Conservation (phyloP, 2,329 filamentous ascomycete genomes). For the Emmonsia crescens region DNA sequence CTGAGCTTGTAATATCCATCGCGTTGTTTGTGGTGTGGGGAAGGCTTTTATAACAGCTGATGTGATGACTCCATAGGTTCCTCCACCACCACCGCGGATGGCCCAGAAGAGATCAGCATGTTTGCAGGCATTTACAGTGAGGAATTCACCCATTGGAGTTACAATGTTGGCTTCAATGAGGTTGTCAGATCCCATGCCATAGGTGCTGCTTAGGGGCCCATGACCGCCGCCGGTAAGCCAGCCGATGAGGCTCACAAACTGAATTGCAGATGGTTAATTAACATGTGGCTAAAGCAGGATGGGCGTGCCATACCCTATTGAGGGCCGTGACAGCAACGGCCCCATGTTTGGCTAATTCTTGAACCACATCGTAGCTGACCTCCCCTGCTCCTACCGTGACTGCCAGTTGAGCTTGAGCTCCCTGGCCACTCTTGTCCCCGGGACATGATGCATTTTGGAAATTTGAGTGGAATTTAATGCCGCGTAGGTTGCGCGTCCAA, state of each 20-base stretch:
- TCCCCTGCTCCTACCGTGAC: not conserved
- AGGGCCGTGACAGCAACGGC: not conserved
- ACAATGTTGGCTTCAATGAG: conserved; percentile 39
- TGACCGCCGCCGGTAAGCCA: conserved; percentile 36
- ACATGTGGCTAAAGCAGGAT: not conserved
- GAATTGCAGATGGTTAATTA: not conserved
- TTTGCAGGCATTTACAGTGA: conserved; percentile 32
- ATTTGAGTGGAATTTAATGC: not conserved
- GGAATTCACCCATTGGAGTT: conserved; percentile 34
- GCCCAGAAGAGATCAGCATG: conserved; percentile 41
- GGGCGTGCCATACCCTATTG: not conserved
- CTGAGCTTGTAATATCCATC: not conserved
- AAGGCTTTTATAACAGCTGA: not conserved
- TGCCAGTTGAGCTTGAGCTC: not conserved
- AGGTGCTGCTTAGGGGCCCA: conserved; percentile 40
- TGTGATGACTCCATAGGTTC: conserved; percentile 44
- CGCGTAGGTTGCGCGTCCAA: not conserved
- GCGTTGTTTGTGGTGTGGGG: not conserved
- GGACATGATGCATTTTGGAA: not conserved
- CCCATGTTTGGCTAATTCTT: not conserved
- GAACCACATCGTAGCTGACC: not conserved
- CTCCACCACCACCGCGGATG: conserved; percentile 37
- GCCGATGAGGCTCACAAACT: not conserved
- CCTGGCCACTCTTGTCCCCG: not conserved
- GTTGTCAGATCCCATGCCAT: conserved; percentile 42